Percentiles rank a stretch among this genome's conserved stretches.
Conservation (phyloP, 495 filamentous ascomycete species). For the Cetradonia linearis region DNA sequence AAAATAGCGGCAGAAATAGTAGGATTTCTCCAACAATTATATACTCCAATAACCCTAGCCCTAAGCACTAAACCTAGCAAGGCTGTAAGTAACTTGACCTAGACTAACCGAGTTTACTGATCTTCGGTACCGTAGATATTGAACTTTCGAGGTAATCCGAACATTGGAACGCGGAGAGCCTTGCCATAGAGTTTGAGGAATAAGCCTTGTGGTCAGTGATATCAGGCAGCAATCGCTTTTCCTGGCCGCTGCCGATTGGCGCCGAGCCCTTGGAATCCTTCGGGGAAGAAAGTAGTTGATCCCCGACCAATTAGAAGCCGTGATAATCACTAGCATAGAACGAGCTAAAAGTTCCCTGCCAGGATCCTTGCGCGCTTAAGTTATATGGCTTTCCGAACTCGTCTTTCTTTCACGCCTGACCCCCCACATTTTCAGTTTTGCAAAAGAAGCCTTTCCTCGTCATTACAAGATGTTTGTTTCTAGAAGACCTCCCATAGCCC, state of each 20-base stretch:
- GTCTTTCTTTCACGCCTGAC: too few species aligned
- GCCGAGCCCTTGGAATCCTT: background rate
- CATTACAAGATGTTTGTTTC: background rate
- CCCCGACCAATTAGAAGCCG: background rate
- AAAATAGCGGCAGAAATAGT: too few species aligned
- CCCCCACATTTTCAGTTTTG: background rate
- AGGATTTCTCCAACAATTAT: too few species aligned
- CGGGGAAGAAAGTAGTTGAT: background rate
- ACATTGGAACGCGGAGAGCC: too few species aligned
- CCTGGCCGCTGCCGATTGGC: background rate
- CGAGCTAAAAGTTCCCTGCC: background rate
- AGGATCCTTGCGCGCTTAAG: background rate
- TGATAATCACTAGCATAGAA: background rate
- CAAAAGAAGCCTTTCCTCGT: background rate
- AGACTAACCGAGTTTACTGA: too few species aligned
- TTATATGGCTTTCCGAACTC: background rate
- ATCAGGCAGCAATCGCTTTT: background rate
- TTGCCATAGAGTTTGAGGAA: too few species aligned
- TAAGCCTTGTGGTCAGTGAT: background rate
- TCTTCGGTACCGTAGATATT: too few species aligned
- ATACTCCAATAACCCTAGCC: too few species aligned
- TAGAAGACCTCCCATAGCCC: background rate
- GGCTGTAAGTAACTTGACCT: too few species aligned
- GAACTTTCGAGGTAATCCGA: too few species aligned
- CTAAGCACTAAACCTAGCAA: too few species aligned